Base-by-base conservation (phyloP, 495 filamentous ascomycete species). In the Aspergillus cavernicola region DNA sequence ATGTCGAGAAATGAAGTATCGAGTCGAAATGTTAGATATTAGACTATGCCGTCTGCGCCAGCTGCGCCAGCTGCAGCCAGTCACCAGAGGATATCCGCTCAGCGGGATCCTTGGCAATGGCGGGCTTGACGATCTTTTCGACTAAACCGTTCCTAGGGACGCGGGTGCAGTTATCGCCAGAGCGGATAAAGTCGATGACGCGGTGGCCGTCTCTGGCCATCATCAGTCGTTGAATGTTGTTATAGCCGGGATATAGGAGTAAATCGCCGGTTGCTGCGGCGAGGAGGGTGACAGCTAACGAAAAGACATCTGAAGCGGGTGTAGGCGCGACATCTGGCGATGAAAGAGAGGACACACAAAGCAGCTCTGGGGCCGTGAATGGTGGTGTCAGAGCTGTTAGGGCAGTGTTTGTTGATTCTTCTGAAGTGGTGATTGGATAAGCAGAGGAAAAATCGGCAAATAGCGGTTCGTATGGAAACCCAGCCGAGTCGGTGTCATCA, bases 371-470 rank as follows among this genome's bases (percentile, higher is more conserved):
- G 23, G 82, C 79, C 12, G 81, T 73, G 61, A 77, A 85, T 8
- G 81, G 81, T 22, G 77, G 76, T 6, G 83, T 85, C 7, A 80
- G 64, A 24, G 81, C 81, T 1, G 72, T 69, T 50, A 69, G 56
- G 1, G 71, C 66, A 5, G 71, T 58, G 46, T 60, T 57, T 3
- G 52, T 59, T 7, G 42, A 40, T 31, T 64, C 54, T 2, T 53
- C 51, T 0, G 57, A 24, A 9, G 62, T 31, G 6, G 63, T 43
- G 24, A 74, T 56, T 11, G 50, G 48, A 23, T 76, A 66, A 0
- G 80, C 76, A n/a, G 82, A 82, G 1, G 81, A 85, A 59, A 85
- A 85, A 59, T 85, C 82, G 12, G 76, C 76, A 42, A 78, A 80
- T 1, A 84, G 60, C 12, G 80, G 75, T 24, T 74, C 64, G 40